These are phyloP conservation scores for Cavenderia fasciculata DNA, from an alignment of 78 protist species.

Conservation along the genomic window DNA sequence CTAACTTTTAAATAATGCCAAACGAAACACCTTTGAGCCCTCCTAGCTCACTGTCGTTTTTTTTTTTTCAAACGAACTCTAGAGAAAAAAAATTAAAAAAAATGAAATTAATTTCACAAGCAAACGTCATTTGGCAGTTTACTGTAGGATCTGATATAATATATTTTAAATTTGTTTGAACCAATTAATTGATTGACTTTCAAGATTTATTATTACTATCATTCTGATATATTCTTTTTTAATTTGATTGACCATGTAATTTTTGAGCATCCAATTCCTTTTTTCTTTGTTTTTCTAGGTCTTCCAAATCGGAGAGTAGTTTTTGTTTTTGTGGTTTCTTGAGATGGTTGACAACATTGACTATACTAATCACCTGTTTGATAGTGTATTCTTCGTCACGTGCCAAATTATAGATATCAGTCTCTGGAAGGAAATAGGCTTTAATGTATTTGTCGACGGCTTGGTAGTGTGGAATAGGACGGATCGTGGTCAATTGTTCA, in stretches of 20 bases:
- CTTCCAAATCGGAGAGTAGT: constrained; percentile 33
- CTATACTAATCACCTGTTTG: constrained; percentile 43
- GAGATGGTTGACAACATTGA: constrained; percentile 30
- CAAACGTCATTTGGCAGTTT: too few species aligned
- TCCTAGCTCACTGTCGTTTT: not conserved
- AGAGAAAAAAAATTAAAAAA: not conserved
- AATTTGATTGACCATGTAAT: too few species aligned
- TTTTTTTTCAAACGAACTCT: not conserved
- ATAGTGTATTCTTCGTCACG: constrained; percentile 48
- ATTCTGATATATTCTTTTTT: too few species aligned
- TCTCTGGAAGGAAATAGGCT: constrained; percentile 44
- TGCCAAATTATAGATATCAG: constrained; percentile 42
- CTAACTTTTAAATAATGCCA: too few species aligned
- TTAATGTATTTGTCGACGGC: constrained; percentile 67
- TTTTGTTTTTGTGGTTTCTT: constrained; percentile 55
- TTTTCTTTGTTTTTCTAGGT: constrained; percentile 29
- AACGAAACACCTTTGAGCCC: not conserved
- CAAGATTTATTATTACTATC: too few species aligned
- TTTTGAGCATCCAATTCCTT: too few species aligned
- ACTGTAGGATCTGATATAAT: too few species aligned
- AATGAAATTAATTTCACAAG: not conserved
- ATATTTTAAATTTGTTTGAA: too few species aligned
- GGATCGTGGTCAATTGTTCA: constrained; percentile 26
- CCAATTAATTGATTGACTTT: too few species aligned
- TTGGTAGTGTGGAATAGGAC: constrained; percentile 70